Conservation (phyloP, 495 filamentous ascomycete species). For the Podospora sp. region DNA sequence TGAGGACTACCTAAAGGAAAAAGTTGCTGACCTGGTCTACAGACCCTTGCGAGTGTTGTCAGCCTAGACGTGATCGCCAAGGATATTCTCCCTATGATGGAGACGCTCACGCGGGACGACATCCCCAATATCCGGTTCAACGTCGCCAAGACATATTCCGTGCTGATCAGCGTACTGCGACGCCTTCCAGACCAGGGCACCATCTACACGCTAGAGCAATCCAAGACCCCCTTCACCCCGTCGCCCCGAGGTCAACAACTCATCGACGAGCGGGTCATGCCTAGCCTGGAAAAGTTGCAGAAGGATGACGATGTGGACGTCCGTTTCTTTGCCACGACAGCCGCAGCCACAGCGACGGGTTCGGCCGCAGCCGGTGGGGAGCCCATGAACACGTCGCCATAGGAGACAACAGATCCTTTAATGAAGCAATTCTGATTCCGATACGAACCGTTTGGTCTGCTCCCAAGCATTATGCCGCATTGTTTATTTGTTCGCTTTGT, state of each 20-base stretch:
- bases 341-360: slow-evolving; percentile 42
- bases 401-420: slow-evolving; percentile 40
- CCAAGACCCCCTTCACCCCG: slow-evolving; percentile 60
- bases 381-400: slow-evolving; percentile 63
- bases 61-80: slow-evolving; percentile 88
- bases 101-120: slow-evolving; percentile 86
- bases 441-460: neutral
- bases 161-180: slow-evolving; percentile 85
- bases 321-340: slow-evolving; percentile 81
- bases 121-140: slow-evolving; percentile 99
- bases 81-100: slow-evolving; percentile 93
- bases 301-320: slow-evolving; percentile 98
- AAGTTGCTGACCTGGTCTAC: slow-evolving; percentile 35
- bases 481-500: neutral
- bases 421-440: slow-evolving; percentile 33
- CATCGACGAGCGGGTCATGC: slow-evolving; percentile 84
- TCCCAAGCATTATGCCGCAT: neutral
- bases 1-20: neutral
- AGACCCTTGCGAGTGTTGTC: slow-evolving; percentile 94
- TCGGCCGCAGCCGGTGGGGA: slow-evolving; percentile 47
- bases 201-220: slow-evolving; percentile 79
- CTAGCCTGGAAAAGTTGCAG: slow-evolving; percentile 90
- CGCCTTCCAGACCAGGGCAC: slow-evolving; percentile 88
- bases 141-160: slow-evolving; percentile 93
- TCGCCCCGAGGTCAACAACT: slow-evolving; percentile 77